Evolutionary conservation across 1,139 yeast genomes (phyloP), one percentile per base, ranked within the genome.

Genomic region (Saccharomyces hybrid): DNA sequence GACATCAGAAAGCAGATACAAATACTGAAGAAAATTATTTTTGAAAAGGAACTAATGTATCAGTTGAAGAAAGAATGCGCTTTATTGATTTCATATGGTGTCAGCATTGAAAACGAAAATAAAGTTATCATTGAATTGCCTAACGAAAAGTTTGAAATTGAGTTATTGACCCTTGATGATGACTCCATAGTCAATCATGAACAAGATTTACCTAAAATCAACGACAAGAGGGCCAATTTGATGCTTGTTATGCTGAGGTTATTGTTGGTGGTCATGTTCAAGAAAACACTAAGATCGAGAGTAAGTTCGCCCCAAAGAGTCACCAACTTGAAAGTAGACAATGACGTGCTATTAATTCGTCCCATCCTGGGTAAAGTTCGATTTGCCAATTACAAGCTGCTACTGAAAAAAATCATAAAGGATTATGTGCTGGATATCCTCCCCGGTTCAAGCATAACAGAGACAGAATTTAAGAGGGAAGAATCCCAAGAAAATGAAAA

Each of bases 31-130:
- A 84, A 79, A 60, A 81, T 83, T 58, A 74, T 91, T 7, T 91
- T 91, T 73, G 98, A 91, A 65, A 95, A 88, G 63, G 98, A 91
- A 68, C 54, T 73, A 47, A 70, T 73, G 66, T 80, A 81, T 66
- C 89, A 85, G 62, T 72, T 91, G 57, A 78, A 84, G 32, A 79
- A 85, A 58, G 98, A 91, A 69, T 90, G 96, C 0, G 78, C 85
- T 50, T 69, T 78, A 7, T 73, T 91, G 58, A 77, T 86, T n/a
- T 81, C 90, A 42, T 83, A 84, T 62, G 84, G 86, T 56, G 95
- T 88, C 2, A 77, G 79, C 26, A 80, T 88, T 7, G 82, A 81
- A 46, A 81, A 83, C 54, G 85, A 82, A 62, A 80, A 84, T 54
- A 84, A 83, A 60, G 77, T 88, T 11, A 72, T 76, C 0, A 76